Conservation (phyloP, 1,139 yeast genomes). For the Arxiozyma heterogenica region DNA sequence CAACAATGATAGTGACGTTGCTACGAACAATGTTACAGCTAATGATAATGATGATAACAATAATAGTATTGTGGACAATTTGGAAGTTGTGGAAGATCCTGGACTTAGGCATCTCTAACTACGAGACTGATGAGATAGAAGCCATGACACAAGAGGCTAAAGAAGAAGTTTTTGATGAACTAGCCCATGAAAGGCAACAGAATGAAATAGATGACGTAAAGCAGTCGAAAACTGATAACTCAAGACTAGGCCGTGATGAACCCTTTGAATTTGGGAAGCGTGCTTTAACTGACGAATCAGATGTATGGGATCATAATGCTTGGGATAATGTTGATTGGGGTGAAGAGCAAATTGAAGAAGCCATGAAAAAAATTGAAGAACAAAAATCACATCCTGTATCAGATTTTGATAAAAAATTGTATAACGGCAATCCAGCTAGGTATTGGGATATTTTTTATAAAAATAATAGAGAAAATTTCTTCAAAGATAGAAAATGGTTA, state of each 20-base stretch:
- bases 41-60: not conserved
- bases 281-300: constrained; percentile 56
- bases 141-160: constrained; percentile 22
- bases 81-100: constrained; percentile 15
- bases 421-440: constrained; percentile 78
- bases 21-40: not conserved
- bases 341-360: constrained; percentile 70
- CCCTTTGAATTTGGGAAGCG: constrained; percentile 94
- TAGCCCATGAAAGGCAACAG: constrained; percentile 16
- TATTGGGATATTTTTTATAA: constrained; percentile 94
- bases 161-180: constrained; percentile 18
- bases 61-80: constrained; percentile 7
- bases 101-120: constrained; percentile 28
- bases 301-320: constrained; percentile 89
- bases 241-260: constrained; percentile 69
- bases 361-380: constrained; percentile 61
- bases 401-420: constrained; percentile 71
- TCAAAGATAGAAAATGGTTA: constrained; percentile 94
- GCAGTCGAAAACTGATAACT: constrained; percentile 5
- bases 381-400: constrained; percentile 79
- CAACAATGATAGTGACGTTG: not conserved
- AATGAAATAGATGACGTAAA: not conserved
- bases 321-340: constrained; percentile 99
- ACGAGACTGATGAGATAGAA: constrained; percentile 14
- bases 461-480: constrained; percentile 84